Evolutionary conservation across 169 alveolate genomes (phyloP).

Genomic region (Plasmodium adleri): DNA sequence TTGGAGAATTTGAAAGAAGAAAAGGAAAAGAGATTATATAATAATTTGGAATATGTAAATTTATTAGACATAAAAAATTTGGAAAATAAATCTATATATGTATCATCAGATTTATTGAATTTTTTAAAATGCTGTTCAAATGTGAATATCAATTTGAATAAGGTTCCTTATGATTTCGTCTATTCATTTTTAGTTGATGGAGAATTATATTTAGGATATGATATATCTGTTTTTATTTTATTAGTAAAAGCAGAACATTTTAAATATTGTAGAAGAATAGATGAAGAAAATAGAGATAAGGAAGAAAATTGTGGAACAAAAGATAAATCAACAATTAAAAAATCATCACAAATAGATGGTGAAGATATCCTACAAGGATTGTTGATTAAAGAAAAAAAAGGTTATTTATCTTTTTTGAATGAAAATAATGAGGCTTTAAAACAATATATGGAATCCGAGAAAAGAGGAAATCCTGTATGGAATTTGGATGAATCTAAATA

Average conservation of each 20-base stretch:
- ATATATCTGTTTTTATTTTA: constrained; percentile 23
- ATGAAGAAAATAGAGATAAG: neutral
- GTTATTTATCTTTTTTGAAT: too few species aligned
- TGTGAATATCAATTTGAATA: constrained; percentile 5
- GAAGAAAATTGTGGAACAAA: neutral
- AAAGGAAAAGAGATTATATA: constrained; percentile 1
- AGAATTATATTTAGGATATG: constrained; percentile 41
- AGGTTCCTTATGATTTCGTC: constrained; percentile 8
- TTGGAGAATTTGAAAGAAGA: constrained; percentile 17
- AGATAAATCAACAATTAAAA: too few species aligned
- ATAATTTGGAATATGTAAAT: constrained; percentile 17
- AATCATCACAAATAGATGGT: too few species aligned
- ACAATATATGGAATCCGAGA: too few species aligned
- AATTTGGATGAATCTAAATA: too few species aligned
- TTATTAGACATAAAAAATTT: constrained; percentile 29
- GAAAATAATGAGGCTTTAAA: too few species aligned
- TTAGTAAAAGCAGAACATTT: constrained; percentile 31
- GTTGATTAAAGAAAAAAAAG: too few species aligned
- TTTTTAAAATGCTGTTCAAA: constrained; percentile 40
- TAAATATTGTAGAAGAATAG: constrained; percentile 1
- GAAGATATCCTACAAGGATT: too few species aligned
- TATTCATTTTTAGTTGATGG: constrained; percentile 54
- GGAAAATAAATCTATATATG: constrained; percentile 4
- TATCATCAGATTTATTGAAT: constrained; percentile 28
- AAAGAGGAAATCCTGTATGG: too few species aligned